Percentiles rank a stretch among this genome's conserved stretches.
phyloP scores from a whole-genome alignment of 768 basidiomycete genomes.

The Termitomyces bulborhizus region DNA sequence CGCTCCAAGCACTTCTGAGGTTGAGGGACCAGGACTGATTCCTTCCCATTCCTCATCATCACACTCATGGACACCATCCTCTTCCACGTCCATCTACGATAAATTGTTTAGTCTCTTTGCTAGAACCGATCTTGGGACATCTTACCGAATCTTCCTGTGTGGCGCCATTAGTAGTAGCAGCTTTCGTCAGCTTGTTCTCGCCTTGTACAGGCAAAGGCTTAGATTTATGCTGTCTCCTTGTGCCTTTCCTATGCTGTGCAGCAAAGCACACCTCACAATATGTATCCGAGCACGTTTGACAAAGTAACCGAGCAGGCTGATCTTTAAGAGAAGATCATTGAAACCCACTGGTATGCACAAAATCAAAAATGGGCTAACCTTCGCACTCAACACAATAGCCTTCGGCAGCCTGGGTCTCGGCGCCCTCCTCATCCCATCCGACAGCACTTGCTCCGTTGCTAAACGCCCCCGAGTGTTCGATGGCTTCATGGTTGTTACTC shows the following conservation, averaged over 20 bases:
- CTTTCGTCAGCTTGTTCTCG: slow-evolving; percentile 22
- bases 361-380: slow-evolving; percentile 37
- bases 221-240: slow-evolving; percentile 56
- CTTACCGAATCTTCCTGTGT: slow-evolving; percentile 7
- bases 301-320: slow-evolving; percentile 73
- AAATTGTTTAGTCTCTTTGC: background rate
- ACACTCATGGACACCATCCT: slow-evolving; percentile 24
- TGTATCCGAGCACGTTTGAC: slow-evolving; percentile 64
- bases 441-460: slow-evolving; percentile 27
- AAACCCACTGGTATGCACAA: background rate
- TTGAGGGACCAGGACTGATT: slow-evolving; percentile 23
- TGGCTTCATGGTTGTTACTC: slow-evolving; percentile 49
- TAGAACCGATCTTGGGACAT: background rate
- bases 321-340: slow-evolving; percentile 35
- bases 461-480: slow-evolving; percentile 48
- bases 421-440: slow-evolving; percentile 67
- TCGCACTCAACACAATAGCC: slow-evolving; percentile 84
- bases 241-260: slow-evolving; percentile 78
- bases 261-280: slow-evolving; percentile 87
- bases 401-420: slow-evolving; percentile 39
- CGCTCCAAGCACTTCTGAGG: slow-evolving; percentile 36
- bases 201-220: slow-evolving; percentile 35
- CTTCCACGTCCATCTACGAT: slow-evolving; percentile 42
- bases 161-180: background rate
- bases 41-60: slow-evolving; percentile 41